These are phyloP conservation scores for Kluyveromyces starmeri DNA, from an alignment of 805 yeast species.

Conservation along the genomic window DNA sequence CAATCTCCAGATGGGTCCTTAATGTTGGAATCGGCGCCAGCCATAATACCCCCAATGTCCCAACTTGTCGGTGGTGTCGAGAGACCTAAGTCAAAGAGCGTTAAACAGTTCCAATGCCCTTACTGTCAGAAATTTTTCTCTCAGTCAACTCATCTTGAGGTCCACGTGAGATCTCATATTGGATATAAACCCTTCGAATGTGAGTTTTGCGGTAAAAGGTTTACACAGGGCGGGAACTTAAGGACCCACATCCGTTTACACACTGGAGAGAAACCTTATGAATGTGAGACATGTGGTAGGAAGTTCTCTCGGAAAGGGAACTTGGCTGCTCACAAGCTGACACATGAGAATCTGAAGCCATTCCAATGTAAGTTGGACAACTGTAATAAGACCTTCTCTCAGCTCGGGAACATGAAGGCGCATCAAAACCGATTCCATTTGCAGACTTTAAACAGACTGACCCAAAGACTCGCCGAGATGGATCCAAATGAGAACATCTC, in stretches of 20 bases:
- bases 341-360: slow-evolving; percentile 75
- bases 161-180: slow-evolving; percentile 79
- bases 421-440: slow-evolving; percentile 88
- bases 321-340: slow-evolving; percentile 75
- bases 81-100: slow-evolving; percentile 38
- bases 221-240: slow-evolving; percentile 86
- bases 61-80: slow-evolving; percentile 76
- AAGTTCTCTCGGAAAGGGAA: slow-evolving; percentile 86
- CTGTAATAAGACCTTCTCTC: slow-evolving; percentile 81
- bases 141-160: slow-evolving; percentile 87
- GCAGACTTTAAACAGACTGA: slow-evolving; percentile 57
- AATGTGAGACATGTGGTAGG: slow-evolving; percentile 67
- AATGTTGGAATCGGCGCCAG: slow-evolving; percentile 40
- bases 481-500: slow-evolving; percentile 46
- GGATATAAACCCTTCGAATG: slow-evolving; percentile 82
- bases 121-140: slow-evolving; percentile 75
- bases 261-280: slow-evolving; percentile 87
- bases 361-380: slow-evolving; percentile 70
- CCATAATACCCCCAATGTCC: slow-evolving; percentile 47
- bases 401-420: slow-evolving; percentile 85
- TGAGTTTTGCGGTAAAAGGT: slow-evolving; percentile 65
- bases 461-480: slow-evolving; percentile 56
- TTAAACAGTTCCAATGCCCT: slow-evolving; percentile 58
- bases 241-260: slow-evolving; percentile 79
- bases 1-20: slow-evolving; percentile 65